These are phyloP conservation scores for Ustilago sp. DNA, from an alignment of 1,284 basidiomycete species.

Conservation along the genomic window DNA sequence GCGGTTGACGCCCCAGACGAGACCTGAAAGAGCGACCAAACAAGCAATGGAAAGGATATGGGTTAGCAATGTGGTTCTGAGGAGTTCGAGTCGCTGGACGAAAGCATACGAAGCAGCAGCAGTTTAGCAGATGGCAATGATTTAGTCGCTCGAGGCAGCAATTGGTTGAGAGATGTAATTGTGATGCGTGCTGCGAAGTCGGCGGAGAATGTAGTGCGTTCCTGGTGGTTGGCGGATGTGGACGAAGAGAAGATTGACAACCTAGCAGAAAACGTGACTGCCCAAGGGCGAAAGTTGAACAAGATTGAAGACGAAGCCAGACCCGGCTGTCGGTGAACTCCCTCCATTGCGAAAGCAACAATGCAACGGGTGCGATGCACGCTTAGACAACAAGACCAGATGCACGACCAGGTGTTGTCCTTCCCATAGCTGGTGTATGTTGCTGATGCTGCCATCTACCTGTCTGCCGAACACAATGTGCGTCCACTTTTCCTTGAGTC, in stretches of 20 bases:
- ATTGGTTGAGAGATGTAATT: not conserved
- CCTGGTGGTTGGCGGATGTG: not conserved
- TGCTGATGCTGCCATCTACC: no score
- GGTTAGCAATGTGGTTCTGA: slow-evolving; percentile 14
- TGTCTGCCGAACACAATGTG: no score
- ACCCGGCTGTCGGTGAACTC: no score
- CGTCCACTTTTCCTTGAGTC: no score
- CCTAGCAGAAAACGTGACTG: not conserved
- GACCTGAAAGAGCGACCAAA: slow-evolving; percentile 74
- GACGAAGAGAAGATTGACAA: not conserved
- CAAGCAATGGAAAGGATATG: not conserved
- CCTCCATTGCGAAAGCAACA: no score
- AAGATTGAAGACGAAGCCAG: not conserved
- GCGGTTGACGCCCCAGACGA: slow-evolving; percentile 89
- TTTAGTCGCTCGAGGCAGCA: not conserved
- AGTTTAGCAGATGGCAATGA: not conserved
- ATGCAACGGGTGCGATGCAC: no score
- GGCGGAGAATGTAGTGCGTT: not conserved
- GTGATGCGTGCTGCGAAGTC: not conserved
- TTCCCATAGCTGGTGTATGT: no score
- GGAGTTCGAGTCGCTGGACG: not conserved
- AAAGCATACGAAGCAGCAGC: not conserved
- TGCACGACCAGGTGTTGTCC: no score
- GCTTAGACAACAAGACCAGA: no score
- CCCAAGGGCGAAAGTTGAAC: not conserved